A percentile compares a stretch with the other conserved stretches of the same genome.
Conservation (phyloP, 768 basidiomycete species). For the Rhizopogon sp. region DNA sequence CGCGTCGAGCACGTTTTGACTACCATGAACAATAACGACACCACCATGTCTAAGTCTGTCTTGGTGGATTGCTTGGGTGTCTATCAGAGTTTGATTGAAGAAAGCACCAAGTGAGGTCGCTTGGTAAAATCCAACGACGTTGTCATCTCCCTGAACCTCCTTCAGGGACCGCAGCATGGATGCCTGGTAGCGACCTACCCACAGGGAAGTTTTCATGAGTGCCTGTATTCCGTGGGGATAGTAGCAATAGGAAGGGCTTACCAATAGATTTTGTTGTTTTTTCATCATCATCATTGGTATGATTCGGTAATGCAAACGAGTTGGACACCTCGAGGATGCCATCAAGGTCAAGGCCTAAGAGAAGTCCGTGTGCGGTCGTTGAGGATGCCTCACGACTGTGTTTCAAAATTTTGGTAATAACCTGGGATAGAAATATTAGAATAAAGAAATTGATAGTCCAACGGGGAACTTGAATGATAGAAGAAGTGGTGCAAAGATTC, state of each 20-base stretch:
- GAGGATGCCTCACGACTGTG: conserved; percentile 78
- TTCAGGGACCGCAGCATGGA: conserved; percentile 84
- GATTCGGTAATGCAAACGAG: conserved; percentile 79
- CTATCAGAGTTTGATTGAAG: conserved; percentile 74
- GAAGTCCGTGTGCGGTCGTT: conserved; percentile 73
- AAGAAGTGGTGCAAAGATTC: background rate
- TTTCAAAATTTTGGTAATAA: conserved; percentile 90
- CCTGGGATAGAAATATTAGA: conserved; percentile 43
- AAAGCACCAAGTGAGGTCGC: conserved; percentile 83
- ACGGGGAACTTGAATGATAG: background rate
- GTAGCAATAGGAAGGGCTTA: conserved; percentile 30
- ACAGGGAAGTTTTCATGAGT: conserved; percentile 1
- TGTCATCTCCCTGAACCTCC: conserved; percentile 89
- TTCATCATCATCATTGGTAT: conserved; percentile 72
- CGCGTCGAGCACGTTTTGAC: conserved; percentile 1
- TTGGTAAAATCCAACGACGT: conserved; percentile 92
- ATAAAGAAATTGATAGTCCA: background rate
- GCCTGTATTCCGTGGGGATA: conserved; percentile 5
- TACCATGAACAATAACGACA: conserved; percentile 80
- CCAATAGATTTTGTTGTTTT: conserved; percentile 74
- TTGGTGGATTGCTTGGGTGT: conserved; percentile 82
- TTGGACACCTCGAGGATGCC: conserved; percentile 89
- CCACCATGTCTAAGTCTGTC: conserved; percentile 84
- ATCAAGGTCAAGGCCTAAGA: conserved; percentile 90
- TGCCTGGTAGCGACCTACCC: conserved; percentile 71